Percentiles rank a stretch among this genome's conserved stretches.
Evolutionary conservation across 2,329 filamentous ascomycete species (phyloP).

Genomic region (Zarea fungicola): DNA sequence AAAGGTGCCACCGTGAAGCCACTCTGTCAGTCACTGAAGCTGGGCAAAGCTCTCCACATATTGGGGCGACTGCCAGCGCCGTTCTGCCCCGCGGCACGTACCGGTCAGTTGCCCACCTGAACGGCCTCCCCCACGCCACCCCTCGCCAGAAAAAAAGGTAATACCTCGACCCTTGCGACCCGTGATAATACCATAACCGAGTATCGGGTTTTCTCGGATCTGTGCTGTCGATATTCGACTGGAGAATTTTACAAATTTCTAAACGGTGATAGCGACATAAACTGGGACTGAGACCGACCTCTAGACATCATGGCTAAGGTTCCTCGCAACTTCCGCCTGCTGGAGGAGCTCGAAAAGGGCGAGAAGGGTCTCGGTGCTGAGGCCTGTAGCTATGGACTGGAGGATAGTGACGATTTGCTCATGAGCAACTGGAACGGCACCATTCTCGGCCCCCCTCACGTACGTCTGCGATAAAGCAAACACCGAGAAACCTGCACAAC

Average conservation of each 20-base stretch:
- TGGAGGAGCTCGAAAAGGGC: constrained; percentile 97
- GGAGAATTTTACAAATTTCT: no score
- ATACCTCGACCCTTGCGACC: neutral
- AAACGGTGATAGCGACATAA: neutral
- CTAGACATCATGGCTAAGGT: constrained; percentile 51
- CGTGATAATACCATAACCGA: neutral
- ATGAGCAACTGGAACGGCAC: constrained; percentile 99
- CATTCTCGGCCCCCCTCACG: constrained; percentile 92
- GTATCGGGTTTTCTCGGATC: neutral
- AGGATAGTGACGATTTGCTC: constrained; percentile 87
- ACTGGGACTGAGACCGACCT: neutral
- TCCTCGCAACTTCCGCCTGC: constrained; percentile 89
- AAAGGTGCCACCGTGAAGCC: no score
- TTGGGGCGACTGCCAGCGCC: neutral
- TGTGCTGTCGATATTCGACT: neutral
- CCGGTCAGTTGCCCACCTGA: neutral
- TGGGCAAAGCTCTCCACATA: constrained; percentile 4
- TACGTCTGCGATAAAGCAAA: no score
- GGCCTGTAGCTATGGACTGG: constrained; percentile 93
- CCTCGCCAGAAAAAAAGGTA: neutral
- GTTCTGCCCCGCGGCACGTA: constrained; percentile 10
- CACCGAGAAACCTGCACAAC: no score
- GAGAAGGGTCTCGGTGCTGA: constrained; percentile 96
- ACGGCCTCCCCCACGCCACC: neutral
- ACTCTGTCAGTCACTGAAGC: neutral